Percentiles rank a stretch among this genome's conserved stretches.
These are phyloP conservation scores for Trichosporon coremiiforme DNA, from an alignment of 1,284 basidiomycete species.

Conservation along the genomic window DNA sequence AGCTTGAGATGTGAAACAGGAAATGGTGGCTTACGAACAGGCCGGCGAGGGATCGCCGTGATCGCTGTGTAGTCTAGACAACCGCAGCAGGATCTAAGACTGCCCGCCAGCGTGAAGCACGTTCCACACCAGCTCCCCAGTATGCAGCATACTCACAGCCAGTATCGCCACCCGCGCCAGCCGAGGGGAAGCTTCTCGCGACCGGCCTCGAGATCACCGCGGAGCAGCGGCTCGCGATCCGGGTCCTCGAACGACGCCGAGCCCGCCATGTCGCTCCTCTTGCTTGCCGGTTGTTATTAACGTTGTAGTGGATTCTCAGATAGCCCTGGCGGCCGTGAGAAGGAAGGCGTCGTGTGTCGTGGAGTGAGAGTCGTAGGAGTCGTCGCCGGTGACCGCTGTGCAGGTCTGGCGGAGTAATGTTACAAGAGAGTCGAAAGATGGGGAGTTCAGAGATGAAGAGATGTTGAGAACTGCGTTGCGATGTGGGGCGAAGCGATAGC, in stretches of 20 bases:
- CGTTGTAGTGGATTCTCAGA: neutral
- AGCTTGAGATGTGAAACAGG: too few relatives aligned
- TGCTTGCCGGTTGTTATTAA: neutral
- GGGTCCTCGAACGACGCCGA: neutral
- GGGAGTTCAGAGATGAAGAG: neutral
- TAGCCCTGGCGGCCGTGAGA: neutral
- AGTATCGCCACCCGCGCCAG: neutral
- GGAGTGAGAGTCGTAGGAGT: neutral
- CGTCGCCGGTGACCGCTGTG: neutral
- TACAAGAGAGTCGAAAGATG: neutral
- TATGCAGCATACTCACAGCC: neutral
- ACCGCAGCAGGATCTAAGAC: too few relatives aligned
- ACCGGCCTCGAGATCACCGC: slow-evolving; percentile 2
- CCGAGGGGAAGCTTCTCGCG: neutral
- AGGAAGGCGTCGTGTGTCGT: neutral
- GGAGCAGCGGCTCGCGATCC: slow-evolving; percentile 19
- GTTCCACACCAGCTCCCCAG: too few relatives aligned
- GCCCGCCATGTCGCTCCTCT: neutral
- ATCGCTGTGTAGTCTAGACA: too few relatives aligned
- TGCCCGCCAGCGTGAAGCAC: too few relatives aligned
- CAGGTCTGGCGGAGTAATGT: neutral
- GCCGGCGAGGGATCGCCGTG: neutral
- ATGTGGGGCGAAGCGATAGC: neutral
- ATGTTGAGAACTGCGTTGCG: neutral
- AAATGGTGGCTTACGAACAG: neutral